Conservation (phyloP, 2,329 filamentous ascomycete species). For the Rachicladosporium sp. region DNA sequence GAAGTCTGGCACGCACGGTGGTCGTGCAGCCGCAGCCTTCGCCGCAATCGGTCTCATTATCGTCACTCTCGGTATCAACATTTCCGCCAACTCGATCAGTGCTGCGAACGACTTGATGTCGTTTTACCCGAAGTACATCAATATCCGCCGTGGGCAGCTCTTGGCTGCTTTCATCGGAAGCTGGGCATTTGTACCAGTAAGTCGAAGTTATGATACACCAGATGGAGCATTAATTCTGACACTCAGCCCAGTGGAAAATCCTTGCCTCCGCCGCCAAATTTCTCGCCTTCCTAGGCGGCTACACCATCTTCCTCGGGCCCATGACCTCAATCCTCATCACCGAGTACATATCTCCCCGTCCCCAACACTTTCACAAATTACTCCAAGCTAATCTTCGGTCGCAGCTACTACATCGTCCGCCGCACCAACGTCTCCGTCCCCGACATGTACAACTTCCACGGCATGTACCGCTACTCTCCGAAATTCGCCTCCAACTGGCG, state of each 20-base stretch:
- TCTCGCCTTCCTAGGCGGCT: constrained; percentile 44
- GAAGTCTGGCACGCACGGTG: constrained; percentile 10
- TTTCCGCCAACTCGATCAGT: constrained; percentile 40
- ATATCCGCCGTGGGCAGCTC: constrained; percentile 26
- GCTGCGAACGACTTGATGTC: constrained; percentile 42
- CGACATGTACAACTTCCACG: constrained; percentile 38
- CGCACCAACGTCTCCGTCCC: constrained; percentile 35
- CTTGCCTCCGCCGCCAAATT: constrained; percentile 24
- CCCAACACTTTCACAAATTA: too few species aligned
- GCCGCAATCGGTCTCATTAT: constrained; percentile 35
- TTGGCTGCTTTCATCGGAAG: constrained; percentile 25
- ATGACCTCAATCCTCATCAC: constrained; percentile 48
- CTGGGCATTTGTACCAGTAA: constrained; percentile 25
- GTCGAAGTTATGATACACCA: neutral
- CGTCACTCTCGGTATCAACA: constrained; percentile 39
- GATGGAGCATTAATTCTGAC: neutral
- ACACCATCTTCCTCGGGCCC: constrained; percentile 52
- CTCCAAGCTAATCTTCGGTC: too few species aligned
- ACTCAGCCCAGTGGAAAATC: constrained; percentile 21
- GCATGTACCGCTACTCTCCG: constrained; percentile 39
- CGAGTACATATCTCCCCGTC: constrained; percentile 25
- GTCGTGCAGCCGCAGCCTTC: constrained; percentile 17
- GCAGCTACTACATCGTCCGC: constrained; percentile 45
- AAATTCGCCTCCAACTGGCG: constrained; percentile 44
- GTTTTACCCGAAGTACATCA: constrained; percentile 40